Conservation (phyloP, 148 eudicot genomes). For the Rhododendron kiyosumense region DNA sequence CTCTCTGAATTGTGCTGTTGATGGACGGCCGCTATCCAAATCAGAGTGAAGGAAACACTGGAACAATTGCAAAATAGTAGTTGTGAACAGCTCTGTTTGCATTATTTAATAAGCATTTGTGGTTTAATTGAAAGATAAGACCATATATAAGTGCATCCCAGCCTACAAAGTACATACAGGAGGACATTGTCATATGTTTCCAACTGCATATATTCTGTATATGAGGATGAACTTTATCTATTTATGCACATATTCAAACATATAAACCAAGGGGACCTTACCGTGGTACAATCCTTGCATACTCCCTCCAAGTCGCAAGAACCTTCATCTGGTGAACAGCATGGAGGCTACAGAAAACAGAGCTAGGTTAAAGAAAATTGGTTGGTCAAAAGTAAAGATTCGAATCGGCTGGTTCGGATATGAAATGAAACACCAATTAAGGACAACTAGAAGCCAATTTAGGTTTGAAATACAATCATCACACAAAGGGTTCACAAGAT, state of each 20-base stretch:
- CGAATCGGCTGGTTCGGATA: neutral
- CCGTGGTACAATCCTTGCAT: constrained; percentile 71
- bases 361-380: neutral
- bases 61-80: constrained; percentile 11
- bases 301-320: constrained; percentile 55
- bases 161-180: constrained; percentile 3
- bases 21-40: constrained; percentile 60
- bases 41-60: constrained; percentile 72
- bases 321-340: constrained; percentile 61
- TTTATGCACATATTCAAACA: neutral
- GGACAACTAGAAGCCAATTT: neutral
- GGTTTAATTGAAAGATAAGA: neutral
- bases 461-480: neutral
- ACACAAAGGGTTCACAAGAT: neutral
- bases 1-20: constrained; percentile 54
- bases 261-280: constrained; percentile 21
- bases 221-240: neutral
- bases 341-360: constrained; percentile 52
- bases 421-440: neutral
- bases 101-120: neutral
- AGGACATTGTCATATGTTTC: neutral
- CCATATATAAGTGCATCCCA: neutral
- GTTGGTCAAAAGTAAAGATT: neutral
- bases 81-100: neutral
- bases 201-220: neutral